These are phyloP conservation scores for Tylopilus felleus DNA, from an alignment of 768 basidiomycete species.

Conservation along the genomic window DNA sequence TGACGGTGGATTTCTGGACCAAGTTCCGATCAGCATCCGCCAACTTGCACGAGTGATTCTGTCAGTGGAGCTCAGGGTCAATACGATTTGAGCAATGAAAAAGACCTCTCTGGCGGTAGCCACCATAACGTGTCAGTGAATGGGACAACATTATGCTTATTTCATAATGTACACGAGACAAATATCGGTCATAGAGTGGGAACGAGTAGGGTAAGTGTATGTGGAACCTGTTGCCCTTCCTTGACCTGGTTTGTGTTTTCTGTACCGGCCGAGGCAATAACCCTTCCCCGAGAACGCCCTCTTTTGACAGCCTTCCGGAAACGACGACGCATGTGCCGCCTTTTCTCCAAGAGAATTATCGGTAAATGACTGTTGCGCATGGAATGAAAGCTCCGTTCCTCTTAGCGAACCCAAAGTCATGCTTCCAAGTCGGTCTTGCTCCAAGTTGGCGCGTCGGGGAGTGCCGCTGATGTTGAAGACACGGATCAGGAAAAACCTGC, in stretches of 20 bases:
- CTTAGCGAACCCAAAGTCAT: neutral
- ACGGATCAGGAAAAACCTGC: slow-evolving; percentile 23
- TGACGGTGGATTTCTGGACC: slow-evolving; percentile 1
- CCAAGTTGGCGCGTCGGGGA: slow-evolving; percentile 11
- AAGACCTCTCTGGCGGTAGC: slow-evolving; percentile 1
- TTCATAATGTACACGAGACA: slow-evolving; percentile 11
- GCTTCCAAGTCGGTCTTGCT: slow-evolving; percentile 9
- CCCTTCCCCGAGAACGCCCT: slow-evolving; percentile 5
- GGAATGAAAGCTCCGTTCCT: slow-evolving; percentile 6
- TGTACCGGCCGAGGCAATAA: slow-evolving; percentile 7
- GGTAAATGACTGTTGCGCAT: neutral
- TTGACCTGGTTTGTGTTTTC: slow-evolving; percentile 2
- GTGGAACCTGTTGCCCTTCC: slow-evolving; percentile 7
- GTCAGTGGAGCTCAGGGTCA: slow-evolving; percentile 1
- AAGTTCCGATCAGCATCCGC: slow-evolving; percentile 28
- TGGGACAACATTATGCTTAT: neutral
- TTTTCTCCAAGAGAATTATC: slow-evolving; percentile 16
- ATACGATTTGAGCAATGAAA: slow-evolving; percentile 12
- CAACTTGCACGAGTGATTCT: slow-evolving; percentile 1
- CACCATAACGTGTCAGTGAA: slow-evolving; percentile 4
- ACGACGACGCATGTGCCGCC: slow-evolving; percentile 12
- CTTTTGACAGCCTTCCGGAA: slow-evolving; percentile 11
- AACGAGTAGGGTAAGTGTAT: neutral
- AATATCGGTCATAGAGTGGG: slow-evolving; percentile 20
- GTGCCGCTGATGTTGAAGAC: slow-evolving; percentile 13